Evolutionary conservation across 2,329 filamentous ascomycete species (phyloP), one percentile per base, ranked within the genome.

Genomic region (Sporothrix inflata): DNA sequence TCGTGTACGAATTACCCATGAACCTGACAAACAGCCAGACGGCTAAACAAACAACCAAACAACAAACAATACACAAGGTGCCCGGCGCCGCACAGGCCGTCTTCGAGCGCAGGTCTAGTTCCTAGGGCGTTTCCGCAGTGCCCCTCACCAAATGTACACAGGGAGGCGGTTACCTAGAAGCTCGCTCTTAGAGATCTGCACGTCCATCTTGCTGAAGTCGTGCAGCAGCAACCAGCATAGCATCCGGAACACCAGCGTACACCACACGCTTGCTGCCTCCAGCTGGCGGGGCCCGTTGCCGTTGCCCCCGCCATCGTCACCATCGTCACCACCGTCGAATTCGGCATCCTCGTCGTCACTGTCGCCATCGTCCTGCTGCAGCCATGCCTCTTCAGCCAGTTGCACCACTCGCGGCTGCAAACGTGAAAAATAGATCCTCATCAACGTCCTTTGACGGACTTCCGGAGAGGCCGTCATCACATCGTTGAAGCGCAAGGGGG

Each of bases 191-290:
- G 84, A 79, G 2, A 86, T 77, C 77, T 88, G 85, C 11, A 85
- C 80, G 71, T 89, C 87, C 73, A 83, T 81, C 76, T 85, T 86
- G 77, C 87, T 81, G 69, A 89, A 88, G 75, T 89, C 85, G 75
- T 89, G 86, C 73, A 89, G 78, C 79, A 86, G 81, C 69, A 88
- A 78, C 87, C 86, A 88, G 76, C 86, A 88, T 30, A 88, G 80
- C 87, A 88, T 89, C 34, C 86, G 80, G 74, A 88, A 86, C 4
- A 88, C 81, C 21, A 89, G 78, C 8, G 84, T 84, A 75, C 85
- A 86, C 86, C 86, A 88, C n/a, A 87, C 83, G 8, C 83, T 81
- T n/a, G 77, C 77, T 0, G 78, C 78, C 27, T 75, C 69, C 51
- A 74, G 71, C 45, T 74, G 71, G 47, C 27, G 53, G 6, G 74